Percentiles rank a stretch among this genome's conserved stretches.
Conservation (phyloP, 805 yeast species). For the Spathaspora gorwiae region DNA sequence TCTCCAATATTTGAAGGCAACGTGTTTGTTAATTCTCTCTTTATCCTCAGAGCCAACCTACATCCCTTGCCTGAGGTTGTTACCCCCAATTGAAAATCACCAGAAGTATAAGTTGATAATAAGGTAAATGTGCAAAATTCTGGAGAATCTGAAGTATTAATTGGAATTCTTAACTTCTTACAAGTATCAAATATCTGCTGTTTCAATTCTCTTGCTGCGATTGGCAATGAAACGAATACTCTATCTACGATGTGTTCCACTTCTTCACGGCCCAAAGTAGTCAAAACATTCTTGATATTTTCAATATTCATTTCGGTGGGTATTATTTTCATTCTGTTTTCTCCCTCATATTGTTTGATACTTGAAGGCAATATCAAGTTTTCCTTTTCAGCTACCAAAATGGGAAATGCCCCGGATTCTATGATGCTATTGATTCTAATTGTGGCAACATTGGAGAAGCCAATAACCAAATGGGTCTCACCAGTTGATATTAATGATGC, state of each 20-base stretch:
- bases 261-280: slow-evolving; percentile 53
- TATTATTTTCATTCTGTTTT: slow-evolving; percentile 22
- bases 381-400: slow-evolving; percentile 39
- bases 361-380: slow-evolving; percentile 16
- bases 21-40: slow-evolving; percentile 61
- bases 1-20: slow-evolving; percentile 69
- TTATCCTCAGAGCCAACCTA: slow-evolving; percentile 73
- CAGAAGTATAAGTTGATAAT: slow-evolving; percentile 65
- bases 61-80: slow-evolving; percentile 90
- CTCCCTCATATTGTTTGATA: slow-evolving; percentile 19
- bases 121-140: slow-evolving; percentile 71
- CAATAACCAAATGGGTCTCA: slow-evolving; percentile 57
- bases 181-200: slow-evolving; percentile 48
- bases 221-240: slow-evolving; percentile 59
- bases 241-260: slow-evolving; percentile 68
- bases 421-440: slow-evolving; percentile 46
- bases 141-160: slow-evolving; percentile 73
- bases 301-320: slow-evolving; percentile 1
- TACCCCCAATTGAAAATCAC: slow-evolving; percentile 75
- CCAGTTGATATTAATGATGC: slow-evolving; percentile 42
- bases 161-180: slow-evolving; percentile 64
- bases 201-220: slow-evolving; percentile 23
- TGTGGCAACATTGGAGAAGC: slow-evolving; percentile 43
- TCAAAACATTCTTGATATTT: slow-evolving; percentile 35
- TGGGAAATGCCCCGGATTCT: slow-evolving; percentile 53